Base-by-base conservation (phyloP, 75 land plant genomes). In the Cupressus sempervirens region DNA sequence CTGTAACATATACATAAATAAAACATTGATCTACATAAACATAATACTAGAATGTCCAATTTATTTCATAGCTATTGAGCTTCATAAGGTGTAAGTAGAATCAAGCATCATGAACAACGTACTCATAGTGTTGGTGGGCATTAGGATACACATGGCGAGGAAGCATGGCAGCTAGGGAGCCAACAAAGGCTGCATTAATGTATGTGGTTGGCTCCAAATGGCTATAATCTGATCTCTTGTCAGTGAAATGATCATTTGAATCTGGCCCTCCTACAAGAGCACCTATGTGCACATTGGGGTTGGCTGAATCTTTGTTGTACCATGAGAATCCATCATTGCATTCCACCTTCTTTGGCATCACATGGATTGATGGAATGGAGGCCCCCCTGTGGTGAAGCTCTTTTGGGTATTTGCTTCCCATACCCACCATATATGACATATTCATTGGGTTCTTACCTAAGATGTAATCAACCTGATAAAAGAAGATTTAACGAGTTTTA, bases 361-460 rank as follows among this genome's bases (percentile, higher is more conserved):
- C 65, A 11, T 80, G 82, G 6, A 87, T 84, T 30, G 93, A 91
- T 7, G 84, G 85, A 38, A 93, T 89, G 56, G 94, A 93, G 20
- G 94, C 85, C 13, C 94, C 91, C 13, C 94, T 84, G 74, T 92
- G 93, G 70, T 92, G 91, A 23, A 85, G 74, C 14, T 88, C 84
- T 34, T 56, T 65, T 35, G 93, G 90, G 79, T 83, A 91, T 32
- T 70, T 73, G 41, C 30, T 68, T 16, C 94, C 93, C 81, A 85
- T 89, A 2, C 94, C 94, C 16, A 90, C 91, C 94, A 93, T 92
- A 82, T 92, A 93, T 13, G 92, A 90, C 82, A 89, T 81, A 0
- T 81, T 77, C 81, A 81, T 12, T 23, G 92, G 95, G 62, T 93
- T 93, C 10, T 86, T 80, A 1, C 95, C 95, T 12, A 93, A 86